Base-by-base conservation (phyloP, 1,284 basidiomycete species). In the Sanghuangporus baumii region DNA sequence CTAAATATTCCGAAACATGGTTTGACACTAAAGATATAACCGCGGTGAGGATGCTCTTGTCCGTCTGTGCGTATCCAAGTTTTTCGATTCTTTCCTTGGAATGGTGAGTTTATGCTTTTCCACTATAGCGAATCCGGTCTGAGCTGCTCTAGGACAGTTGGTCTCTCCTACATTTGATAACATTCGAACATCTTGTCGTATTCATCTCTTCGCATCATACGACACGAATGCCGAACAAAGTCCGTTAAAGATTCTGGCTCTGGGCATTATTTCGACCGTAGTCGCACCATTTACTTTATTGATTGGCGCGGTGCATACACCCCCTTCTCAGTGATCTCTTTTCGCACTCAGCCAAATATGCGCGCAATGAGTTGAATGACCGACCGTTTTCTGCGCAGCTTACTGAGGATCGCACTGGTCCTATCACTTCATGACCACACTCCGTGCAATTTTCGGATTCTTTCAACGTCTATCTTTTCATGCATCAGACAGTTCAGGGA, bases 1-100 rank as follows among this genome's bases (percentile, higher is more conserved):
- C 82, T 2, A 86, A 82, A 60, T 93, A 87, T 71, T 91, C 89
- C 0, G 88, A 93, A 70, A 78, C 78, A 36, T 93, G 91, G 91
- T 93, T 93, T 67, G 83, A 88, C 66, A 73, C 91, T 48, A 78
- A 81, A 62, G 83, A 86, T 20, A 79, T 91, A 54, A 91, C 87
- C 5, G 91, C 90, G 0, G 88, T 87, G 14, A 93, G 91, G 1
- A 92, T 91, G 89, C 69, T 89, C 36, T 76, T 91, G 60, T 82
- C 89, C 16, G 80, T 93, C 37, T 79, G 89, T 87, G 65, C 59
- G 74, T 63, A 12, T 54, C 31, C 50, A 37, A n/a, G 3, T 12
- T 1, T 18, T 14, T 46, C 3, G 9, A 2, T 16, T 41, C 16
- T 9, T 41, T 41, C 11, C 40, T 16, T 41, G 0, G 14, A 54